A percentile compares a stretch with the other conserved stretches of the same genome.
phyloP scores from a whole-genome alignment of 768 basidiomycete genomes.

The Lactarius sanguifluus region DNA sequence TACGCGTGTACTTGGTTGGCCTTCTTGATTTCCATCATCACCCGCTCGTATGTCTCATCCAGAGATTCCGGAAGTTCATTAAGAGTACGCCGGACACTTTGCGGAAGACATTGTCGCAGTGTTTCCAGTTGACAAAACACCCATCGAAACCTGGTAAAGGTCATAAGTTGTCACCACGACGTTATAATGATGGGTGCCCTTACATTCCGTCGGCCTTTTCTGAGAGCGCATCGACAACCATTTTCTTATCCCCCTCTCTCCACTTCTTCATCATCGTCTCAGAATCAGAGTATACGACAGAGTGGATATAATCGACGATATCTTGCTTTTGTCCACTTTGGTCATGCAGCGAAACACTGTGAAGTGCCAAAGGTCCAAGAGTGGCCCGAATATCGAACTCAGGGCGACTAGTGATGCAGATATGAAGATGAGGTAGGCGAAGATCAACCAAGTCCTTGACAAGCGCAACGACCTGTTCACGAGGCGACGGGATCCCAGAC shows the following conservation, averaged over 20 bases:
- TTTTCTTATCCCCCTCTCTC: not conserved
- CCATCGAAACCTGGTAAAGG: no score
- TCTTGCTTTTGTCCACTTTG: not conserved
- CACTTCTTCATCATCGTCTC: not conserved
- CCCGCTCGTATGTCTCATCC: not conserved
- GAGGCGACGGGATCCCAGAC: not conserved
- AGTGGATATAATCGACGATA: not conserved
- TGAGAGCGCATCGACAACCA: not conserved
- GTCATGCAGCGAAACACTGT: no score
- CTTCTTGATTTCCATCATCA: not conserved
- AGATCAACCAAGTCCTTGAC: not conserved
- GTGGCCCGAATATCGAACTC: not conserved
- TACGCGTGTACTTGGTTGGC: not conserved
- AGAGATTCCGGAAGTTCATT: no score
- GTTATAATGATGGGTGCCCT: not conserved
- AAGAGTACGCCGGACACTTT: no score
- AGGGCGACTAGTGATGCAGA: not conserved
- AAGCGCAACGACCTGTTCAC: not conserved
- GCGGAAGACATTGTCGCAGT: no score
- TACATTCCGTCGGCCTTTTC: constrained; percentile 1
- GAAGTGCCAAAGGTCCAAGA: no score
- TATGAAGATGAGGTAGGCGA: not conserved
- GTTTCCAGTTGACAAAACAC: no score
- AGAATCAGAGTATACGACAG: no score
- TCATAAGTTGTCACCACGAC: no score